Base-by-base conservation (phyloP, 495 filamentous ascomycete genomes). In the Tuber indicum region DNA sequence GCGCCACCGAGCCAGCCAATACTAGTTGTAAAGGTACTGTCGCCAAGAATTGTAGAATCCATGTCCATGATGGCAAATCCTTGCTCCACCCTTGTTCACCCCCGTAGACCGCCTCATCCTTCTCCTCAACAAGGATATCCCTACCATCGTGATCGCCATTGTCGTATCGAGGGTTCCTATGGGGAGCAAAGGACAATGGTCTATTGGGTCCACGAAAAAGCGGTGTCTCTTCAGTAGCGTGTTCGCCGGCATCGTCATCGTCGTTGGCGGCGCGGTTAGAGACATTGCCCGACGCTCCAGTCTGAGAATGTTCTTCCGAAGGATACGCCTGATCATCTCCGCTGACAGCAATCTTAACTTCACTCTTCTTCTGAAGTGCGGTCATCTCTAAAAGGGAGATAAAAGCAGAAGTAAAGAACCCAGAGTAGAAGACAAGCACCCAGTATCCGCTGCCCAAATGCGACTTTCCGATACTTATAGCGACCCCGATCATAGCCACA, bases 31-130 rank as follows among this genome's bases (percentile, higher is more conserved):
- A 89, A 2, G 95, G 94, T 0, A 89, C 91, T 17, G 93, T 86
- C 52, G 97, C 79, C 9, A 99, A 86, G 78, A 98, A 92, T 83
- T 98, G 93, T 32, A 94, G 78, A 47, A 94, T 83, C 96, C 96
- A 99, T 39, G 91, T 89, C 91, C 91, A 97, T 44, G 87, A 88
- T 1, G 93, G 94, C 58, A 99, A 83, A 36, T 88, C 86, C 41
- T 87, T 88, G 77, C 92, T 95, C 96, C 96, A 98, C 6, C 87
- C 81, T 82, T 99, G 96, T 81, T 99, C 95, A 70, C 88, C 85
- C n/a, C 88, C 89, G 78, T 92, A 97, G 8, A 92, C 87, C 21
- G 87, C 85, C 0, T 84, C 81, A 70, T 86, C 84, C 16, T 84
- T 77, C 44, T 86, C 79, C 43, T 84, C 72, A 47, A 85, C 83